Base-by-base conservation (phyloP, 208 protist species). In the Acanthamoeba royreba region DNA sequence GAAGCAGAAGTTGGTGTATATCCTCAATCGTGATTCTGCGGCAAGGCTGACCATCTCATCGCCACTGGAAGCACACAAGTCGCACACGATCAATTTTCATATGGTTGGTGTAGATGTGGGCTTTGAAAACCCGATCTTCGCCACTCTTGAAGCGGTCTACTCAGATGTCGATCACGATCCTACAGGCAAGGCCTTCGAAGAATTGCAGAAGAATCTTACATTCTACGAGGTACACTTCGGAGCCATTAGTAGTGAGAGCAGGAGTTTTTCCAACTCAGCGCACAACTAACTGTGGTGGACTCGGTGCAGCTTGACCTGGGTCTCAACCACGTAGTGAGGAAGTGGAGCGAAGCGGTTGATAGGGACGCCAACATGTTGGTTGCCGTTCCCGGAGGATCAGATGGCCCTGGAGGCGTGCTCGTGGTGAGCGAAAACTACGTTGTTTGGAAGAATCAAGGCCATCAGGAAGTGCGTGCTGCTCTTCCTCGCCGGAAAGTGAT, bases 261-360 rank as follows among this genome's bases (percentile, higher is more conserved):
- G n/a, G n/a, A n/a, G n/a, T n/a, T n/a, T n/a, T n/a, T n/a, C n/a
- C n/a, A n/a, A 28, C 69, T 47, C 3, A n/a, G 25, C 19, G 63
- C n/a, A 13, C 43, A 22, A 15, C 33, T 22, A 9, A 2, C n/a
- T 5, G 8, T 93, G 42, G n/a, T 49, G 31, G 31, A 2, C 38
- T 3, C 25, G 4, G 42, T 28, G 11, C 33, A 99, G 94, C 98
- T 99, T 74, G 98, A 99, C 92, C 95, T 99, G 35, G 99, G 99
- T 58, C 96, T 99, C 17, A 99, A 99, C 91, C 99, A 99, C 96
- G 99, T 99, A 3, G 98, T 99, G 53, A 98, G 99, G 55, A 99
- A 99, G 79, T 98, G 98, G 95, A 96, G 97, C 42, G 97, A 99
- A 33, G 94, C 97, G 46, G 95, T 99, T 9, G 98, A 99, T 19